Evolutionary conservation across 73 alveolate genomes (phyloP), one percentile per base, ranked within the genome.

Genomic region (Loxodes magnus): DNA sequence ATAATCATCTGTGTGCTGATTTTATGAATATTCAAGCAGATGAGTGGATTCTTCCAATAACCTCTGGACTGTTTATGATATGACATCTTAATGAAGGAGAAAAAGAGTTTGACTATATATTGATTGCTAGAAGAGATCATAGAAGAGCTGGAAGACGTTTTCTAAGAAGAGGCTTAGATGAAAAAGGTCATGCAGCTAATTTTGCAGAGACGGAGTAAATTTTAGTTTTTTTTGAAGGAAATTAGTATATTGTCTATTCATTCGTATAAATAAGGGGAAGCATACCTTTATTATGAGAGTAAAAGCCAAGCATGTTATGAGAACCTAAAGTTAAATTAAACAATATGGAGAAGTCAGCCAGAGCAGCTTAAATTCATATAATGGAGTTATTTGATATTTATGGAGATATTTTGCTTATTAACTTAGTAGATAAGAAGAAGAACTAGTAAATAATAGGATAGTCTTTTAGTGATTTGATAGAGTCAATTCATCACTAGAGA

Each of bases 121-220:
- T 93, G 43, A 74, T 93, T 27, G 78, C 88, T 3, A 82, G 96
- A 39, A 82, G 94, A 44, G 95, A 92, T 39, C 41, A 52, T 37
- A 84, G 90, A 63, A 58, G 96, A 61, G 79, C 87, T 39, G 99
- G 99, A 16, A 80, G 94, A 33, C 71, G 99, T 36, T 92, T 84
- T 51, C 66, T 75, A 34, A 64, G 83, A 4, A 69, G 99, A 51
- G 99, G 99, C 14, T 73, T 92, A 2, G 99, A 92, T 67, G 57
- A 60, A 28, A 76, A 71, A 15, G 99, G 99, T 2, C 75, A 88
- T 64, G 89, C 84, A 0, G 90, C 94, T 0, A 92, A 92, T 56
- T 86, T 57, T 46, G 97, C 79, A 0, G 98, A 89, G 62, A 82
- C 96, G 9, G 99, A 93, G 63, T 93, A 90, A 61, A 64, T 88